Evolutionary conservation across 495 filamentous ascomycete genomes (phyloP).

Genomic region (Oidiodendron maius): DNA sequence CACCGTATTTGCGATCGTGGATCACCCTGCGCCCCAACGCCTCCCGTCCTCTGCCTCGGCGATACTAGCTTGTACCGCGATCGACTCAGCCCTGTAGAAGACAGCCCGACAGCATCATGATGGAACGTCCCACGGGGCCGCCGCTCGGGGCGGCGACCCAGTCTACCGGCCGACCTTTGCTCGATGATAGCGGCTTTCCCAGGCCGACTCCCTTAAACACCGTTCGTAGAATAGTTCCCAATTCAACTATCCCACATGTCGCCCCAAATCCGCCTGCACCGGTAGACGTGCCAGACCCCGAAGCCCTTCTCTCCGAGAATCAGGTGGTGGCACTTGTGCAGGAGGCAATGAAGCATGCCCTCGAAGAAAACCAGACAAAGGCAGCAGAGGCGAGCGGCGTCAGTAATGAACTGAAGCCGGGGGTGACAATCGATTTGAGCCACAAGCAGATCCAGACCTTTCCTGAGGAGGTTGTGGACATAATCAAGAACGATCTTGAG

Average conservation of each 20-base stretch:
- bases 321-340: slow-evolving; percentile 53
- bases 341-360: slow-evolving; percentile 60
- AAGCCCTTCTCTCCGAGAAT: slow-evolving; percentile 34
- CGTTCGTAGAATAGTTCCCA: slow-evolving; percentile 14
- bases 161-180: slow-evolving; percentile 19
- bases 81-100: too few species aligned
- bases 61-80: too few species aligned
- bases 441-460: slow-evolving; percentile 73
- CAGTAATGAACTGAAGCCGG: slow-evolving; percentile 65
- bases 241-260: slow-evolving; percentile 15
- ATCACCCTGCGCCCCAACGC: too few species aligned
- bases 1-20: too few species aligned
- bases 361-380: slow-evolving; percentile 62
- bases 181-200: slow-evolving; percentile 13
- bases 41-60: too few species aligned
- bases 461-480: slow-evolving; percentile 83
- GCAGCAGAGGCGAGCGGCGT: slow-evolving; percentile 62
- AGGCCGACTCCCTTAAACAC: slow-evolving; percentile 18
- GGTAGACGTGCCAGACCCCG: slow-evolving; percentile 22
- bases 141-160: slow-evolving; percentile 22
- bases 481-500: slow-evolving; percentile 90
- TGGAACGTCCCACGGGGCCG: slow-evolving; percentile 22
- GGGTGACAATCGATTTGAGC: slow-evolving; percentile 82
- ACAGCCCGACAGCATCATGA: slow-evolving; percentile 14
- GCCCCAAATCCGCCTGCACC: slow-evolving; percentile 21